Evolutionary conservation across 2,329 filamentous ascomycete species (phyloP).

Genomic region (Nigrospora sphaerica): DNA sequence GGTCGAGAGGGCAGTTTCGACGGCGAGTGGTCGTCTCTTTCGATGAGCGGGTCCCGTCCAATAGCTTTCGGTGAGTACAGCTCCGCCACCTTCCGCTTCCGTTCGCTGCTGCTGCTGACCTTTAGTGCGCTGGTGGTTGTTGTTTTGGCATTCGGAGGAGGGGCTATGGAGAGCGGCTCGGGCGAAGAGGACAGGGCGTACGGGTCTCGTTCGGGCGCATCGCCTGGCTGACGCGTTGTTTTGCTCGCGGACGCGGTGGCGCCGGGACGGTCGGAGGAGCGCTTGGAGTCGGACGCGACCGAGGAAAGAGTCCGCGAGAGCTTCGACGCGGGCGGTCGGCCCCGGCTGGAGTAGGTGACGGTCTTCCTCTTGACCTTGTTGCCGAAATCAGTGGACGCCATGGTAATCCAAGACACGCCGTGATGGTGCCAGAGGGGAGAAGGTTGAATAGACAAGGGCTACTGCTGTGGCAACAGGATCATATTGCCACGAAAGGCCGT

Average conservation of each 20-base stretch:
- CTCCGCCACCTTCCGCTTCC: not conserved
- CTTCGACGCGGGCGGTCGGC: not conserved
- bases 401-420: not conserved
- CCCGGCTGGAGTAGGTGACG: not conserved
- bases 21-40: not conserved
- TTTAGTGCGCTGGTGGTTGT: not conserved
- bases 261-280: not conserved
- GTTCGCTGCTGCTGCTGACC: not conserved
- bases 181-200: not conserved
- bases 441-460: too few species aligned
- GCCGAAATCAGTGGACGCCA: not conserved
- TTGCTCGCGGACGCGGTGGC: not conserved
- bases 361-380: not conserved
- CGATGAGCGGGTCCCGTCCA: not conserved
- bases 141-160: not conserved
- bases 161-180: not conserved
- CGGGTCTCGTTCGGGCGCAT: not conserved
- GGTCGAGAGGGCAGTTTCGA: conserved; percentile 6
- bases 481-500: too few species aligned
- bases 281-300: not conserved
- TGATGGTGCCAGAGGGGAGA: not conserved
- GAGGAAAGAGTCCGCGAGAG: not conserved
- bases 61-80: not conserved
- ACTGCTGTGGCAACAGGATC: too few species aligned
- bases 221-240: not conserved